Base-by-base conservation (phyloP, 1,284 basidiomycete species). In the Acaromyces ingoldii region DNA sequence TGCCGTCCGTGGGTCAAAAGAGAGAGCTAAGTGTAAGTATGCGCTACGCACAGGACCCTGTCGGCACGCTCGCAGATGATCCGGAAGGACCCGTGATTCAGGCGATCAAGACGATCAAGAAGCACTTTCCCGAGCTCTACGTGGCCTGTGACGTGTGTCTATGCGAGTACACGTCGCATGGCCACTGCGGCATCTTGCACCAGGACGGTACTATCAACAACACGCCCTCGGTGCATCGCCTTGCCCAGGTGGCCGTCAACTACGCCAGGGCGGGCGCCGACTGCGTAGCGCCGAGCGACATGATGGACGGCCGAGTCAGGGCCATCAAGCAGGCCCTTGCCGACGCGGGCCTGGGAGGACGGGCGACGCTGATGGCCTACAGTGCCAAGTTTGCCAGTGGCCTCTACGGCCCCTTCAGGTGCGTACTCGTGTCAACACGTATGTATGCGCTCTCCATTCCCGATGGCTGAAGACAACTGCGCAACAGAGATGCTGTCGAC, bases 111-210 rank as follows among this genome's bases (percentile, higher is more conserved):
- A 84, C 84, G 51, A 80, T 99, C 22, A 83, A 86, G 15, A 57
- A 77, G 7, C 81, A 88, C 53, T 99, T 86, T 78, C 93, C 95
- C 6, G 51, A 53, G 5, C 58, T 75, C 15, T 75, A 72, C 79
- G 85, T 99, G 64, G 89, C 91, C 0, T 84, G 84, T 69, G 95
- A 99, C 72, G 95, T 98, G 25, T 99, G 95, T 73, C 83, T 99
- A n/a, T 99, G 95, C 81, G 95, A 98, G 77, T 98, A 99, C 80
- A 97, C 95, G 10, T 89, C 89, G 44, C 92, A 98, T 73, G 95
- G 95, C 0, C 95, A 99, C 78, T 99, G 93, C 70, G 95, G 95
- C 25, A 76, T 91, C 55, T 83, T 93, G 25, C 77, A 85, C 62
- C 57, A 74, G 0, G 86, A 90, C 65, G 86, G 87, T 13, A 83